Percentiles rank a stretch among this genome's conserved stretches.
Conservation (phyloP, 2,329 filamentous ascomycete species). For the Diaporthe vaccinii region DNA sequence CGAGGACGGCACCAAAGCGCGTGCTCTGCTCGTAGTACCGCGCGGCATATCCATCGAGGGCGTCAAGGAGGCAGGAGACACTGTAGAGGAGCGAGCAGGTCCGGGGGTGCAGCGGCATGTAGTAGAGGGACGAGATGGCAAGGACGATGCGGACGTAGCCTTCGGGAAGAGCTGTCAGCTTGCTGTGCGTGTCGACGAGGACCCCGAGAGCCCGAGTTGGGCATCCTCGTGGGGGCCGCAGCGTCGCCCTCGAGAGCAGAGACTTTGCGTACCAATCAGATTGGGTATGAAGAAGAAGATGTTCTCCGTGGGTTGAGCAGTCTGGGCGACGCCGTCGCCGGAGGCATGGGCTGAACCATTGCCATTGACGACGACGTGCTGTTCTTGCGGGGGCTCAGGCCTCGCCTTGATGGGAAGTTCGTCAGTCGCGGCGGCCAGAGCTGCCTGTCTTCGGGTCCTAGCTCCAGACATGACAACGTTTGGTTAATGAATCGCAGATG, state of each 20-base stretch:
- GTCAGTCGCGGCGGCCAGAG: slow-evolving; percentile 41
- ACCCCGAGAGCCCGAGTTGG: neutral
- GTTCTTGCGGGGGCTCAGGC: slow-evolving; percentile 43
- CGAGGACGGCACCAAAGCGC: slow-evolving; percentile 94
- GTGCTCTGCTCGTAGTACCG: slow-evolving; percentile 91
- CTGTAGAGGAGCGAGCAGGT: slow-evolving; percentile 94
- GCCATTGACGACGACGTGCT: slow-evolving; percentile 56
- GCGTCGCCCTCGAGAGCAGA: neutral
- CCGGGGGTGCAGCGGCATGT: slow-evolving; percentile 98
- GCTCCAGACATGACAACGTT: slow-evolving; percentile 40
- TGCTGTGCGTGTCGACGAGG: neutral
- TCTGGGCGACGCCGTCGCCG: slow-evolving; percentile 50
- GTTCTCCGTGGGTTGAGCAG: slow-evolving; percentile 70
- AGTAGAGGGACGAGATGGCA: slow-evolving; percentile 93
- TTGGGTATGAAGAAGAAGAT: slow-evolving; percentile 88
- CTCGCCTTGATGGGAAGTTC: slow-evolving; percentile 48
- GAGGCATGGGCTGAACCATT: slow-evolving; percentile 58
- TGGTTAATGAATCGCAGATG: slow-evolving; percentile 33
- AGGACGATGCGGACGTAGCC: slow-evolving; percentile 84
- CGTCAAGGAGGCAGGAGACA: slow-evolving; percentile 94
- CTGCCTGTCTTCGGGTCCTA: slow-evolving; percentile 45
- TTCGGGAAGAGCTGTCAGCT: slow-evolving; percentile 51
- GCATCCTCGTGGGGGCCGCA: slow-evolving; percentile 26
- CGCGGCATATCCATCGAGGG: slow-evolving; percentile 94
- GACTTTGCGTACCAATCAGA: slow-evolving; percentile 75